A percentile compares a stretch with the other conserved stretches of the same genome.
Evolutionary conservation across 371 early-diverging fungal genomes (phyloP).

Genomic region (Basidiobolus meristosporus): DNA sequence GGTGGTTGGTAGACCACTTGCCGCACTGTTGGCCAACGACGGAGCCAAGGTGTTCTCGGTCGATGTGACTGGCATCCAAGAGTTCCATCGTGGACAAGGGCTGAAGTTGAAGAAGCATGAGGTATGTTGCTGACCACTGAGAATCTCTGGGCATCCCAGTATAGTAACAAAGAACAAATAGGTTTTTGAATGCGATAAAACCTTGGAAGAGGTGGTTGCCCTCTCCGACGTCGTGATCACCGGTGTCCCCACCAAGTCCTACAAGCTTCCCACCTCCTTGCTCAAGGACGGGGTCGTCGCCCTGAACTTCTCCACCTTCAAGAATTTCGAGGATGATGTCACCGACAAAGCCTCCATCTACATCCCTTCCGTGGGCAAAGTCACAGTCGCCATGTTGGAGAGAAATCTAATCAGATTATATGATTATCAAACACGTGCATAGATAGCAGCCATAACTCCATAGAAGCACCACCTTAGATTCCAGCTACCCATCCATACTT

Average conservation of each 20-base stretch:
- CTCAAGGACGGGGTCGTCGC: conserved; percentile 90
- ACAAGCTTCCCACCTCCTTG: conserved; percentile 62
- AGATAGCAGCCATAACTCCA: too few species aligned
- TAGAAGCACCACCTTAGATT: too few species aligned
- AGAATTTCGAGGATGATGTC: conserved; percentile 80
- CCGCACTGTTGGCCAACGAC: conserved; percentile 93
- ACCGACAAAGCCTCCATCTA: conserved; percentile 77
- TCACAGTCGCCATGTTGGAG: conserved; percentile 92
- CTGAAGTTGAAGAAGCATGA: conserved; percentile 61
- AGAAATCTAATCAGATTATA: conserved; percentile 76
- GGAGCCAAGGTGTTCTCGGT: conserved; percentile 91
- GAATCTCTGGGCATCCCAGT: too few species aligned
- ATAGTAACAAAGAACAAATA: too few species aligned
- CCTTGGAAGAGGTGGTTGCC: conserved; percentile 57
- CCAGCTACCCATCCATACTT: too few species aligned
- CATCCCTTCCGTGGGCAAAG: conserved; percentile 92
- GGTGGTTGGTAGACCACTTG: conserved; percentile 92
- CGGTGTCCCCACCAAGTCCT: conserved; percentile 76
- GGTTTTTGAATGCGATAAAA: conserved; percentile 47
- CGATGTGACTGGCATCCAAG: conserved; percentile 74
- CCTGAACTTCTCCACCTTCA: conserved; percentile 82
- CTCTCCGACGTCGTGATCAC: conserved; percentile 89
- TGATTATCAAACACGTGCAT: conserved; percentile 45
- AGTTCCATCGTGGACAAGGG: conserved; percentile 71
- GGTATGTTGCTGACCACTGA: conserved; percentile 8